Evolutionary conservation across 352 stramenopile genomes (phyloP).

Genomic region (Globisporangium mamillatum): DNA sequence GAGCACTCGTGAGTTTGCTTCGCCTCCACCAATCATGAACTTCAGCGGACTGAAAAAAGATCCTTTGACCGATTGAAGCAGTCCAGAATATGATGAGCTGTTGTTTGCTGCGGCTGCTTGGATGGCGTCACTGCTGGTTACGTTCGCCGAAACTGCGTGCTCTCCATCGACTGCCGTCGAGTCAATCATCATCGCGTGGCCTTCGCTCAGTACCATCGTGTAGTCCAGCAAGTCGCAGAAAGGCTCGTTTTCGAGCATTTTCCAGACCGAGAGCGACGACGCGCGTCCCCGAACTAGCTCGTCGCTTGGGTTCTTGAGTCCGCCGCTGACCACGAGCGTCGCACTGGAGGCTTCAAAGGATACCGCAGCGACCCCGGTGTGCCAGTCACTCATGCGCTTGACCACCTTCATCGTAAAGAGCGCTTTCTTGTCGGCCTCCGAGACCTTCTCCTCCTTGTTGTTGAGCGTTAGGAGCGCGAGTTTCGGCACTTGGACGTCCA

Average conservation of each 20-base stretch:
- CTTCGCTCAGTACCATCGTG: constrained; percentile 53
- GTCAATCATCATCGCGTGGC: background rate
- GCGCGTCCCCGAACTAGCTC: constrained; percentile 43
- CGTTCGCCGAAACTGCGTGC: background rate
- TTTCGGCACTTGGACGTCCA: constrained; percentile 49
- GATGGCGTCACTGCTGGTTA: background rate
- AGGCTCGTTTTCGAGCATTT: constrained; percentile 35
- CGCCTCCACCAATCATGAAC: constrained; percentile 33
- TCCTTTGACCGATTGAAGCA: constrained; percentile 20
- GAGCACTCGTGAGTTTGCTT: constrained; percentile 19
- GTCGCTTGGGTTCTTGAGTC: constrained; percentile 49
- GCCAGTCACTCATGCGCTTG: constrained; percentile 56
- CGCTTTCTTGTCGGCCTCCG: constrained; percentile 12
- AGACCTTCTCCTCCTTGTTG: background rate
- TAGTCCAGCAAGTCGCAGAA: constrained; percentile 60
- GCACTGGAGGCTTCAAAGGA: constrained; percentile 34
- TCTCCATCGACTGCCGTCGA: background rate
- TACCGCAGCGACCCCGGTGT: constrained; percentile 44
- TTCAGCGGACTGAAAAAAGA: constrained; percentile 33
- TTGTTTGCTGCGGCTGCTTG: background rate
- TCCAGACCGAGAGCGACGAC: constrained; percentile 71
- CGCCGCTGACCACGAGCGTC: constrained; percentile 55
- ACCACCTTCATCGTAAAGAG: constrained; percentile 40
- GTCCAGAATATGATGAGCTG: background rate
- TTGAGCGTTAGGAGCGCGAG: constrained; percentile 41